Evolutionary conservation across 1,139 yeast genomes (phyloP).

Genomic region (Blastobotrys niveus): DNA sequence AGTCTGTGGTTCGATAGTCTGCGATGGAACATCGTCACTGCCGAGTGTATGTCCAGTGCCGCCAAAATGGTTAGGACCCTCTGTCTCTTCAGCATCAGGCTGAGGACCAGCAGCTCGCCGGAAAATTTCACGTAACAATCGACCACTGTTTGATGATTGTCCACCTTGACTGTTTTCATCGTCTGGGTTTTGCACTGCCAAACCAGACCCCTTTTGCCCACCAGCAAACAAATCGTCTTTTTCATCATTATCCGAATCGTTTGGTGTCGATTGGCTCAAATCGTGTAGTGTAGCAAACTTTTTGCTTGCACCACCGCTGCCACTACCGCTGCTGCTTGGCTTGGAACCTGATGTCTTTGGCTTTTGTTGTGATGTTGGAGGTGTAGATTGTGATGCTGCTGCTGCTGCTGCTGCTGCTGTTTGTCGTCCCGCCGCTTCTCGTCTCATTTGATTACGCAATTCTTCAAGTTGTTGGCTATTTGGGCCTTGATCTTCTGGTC

Average conservation of each 20-base stretch:
- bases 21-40: slow-evolving; percentile 35
- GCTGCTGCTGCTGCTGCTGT: slow-evolving; percentile 3
- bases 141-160: slow-evolving; percentile 16
- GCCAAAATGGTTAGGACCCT: slow-evolving; percentile 36
- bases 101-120: slow-evolving; percentile 47
- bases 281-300: slow-evolving; percentile 38
- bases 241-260: slow-evolving; percentile 45
- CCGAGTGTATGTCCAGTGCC: slow-evolving; percentile 87
- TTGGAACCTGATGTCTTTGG: background rate
- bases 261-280: slow-evolving; percentile 28
- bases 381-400: background rate
- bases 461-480: too few relatives aligned
- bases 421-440: too few relatives aligned
- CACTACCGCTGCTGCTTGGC: background rate
- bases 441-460: too few relatives aligned
- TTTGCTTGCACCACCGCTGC: background rate
- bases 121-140: slow-evolving; percentile 51
- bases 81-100: slow-evolving; percentile 32
- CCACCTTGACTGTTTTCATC: slow-evolving; percentile 37
- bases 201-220: slow-evolving; percentile 85
- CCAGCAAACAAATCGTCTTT: slow-evolving; percentile 84
- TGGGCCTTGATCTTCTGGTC: background rate
- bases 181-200: slow-evolving; percentile 90
- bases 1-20: slow-evolving; percentile 9
- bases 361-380: background rate